phyloP scores from a whole-genome alignment of 2,329 filamentous ascomycete genomes.

The Colletotrichum navitas region DNA sequence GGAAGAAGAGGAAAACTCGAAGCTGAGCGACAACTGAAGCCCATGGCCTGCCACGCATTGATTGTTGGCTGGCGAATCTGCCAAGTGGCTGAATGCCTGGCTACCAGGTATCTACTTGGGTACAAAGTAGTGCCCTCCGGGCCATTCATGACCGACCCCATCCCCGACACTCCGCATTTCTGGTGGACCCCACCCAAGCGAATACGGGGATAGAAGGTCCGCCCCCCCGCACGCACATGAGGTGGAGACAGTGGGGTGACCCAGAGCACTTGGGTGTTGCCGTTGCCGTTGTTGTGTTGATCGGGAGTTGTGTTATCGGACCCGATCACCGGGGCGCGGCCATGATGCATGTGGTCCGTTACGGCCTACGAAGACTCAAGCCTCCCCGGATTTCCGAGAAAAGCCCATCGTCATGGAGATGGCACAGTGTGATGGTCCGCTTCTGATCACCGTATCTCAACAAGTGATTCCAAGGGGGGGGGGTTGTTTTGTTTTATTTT shows the following conservation, averaged over 20 bases:
- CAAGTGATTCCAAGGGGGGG: too few species aligned
- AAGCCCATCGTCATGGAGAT: background rate
- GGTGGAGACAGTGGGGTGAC: background rate
- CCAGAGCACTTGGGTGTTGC: background rate
- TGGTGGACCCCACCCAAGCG: background rate
- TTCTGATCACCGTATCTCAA: background rate
- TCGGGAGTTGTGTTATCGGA: background rate
- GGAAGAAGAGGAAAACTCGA: too few species aligned
- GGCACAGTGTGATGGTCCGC: background rate
- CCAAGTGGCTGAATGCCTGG: background rate
- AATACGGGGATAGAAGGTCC: background rate
- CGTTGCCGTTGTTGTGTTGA: background rate
- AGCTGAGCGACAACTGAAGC: too few species aligned
- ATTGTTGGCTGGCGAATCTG: too few species aligned
- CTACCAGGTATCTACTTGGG: background rate
- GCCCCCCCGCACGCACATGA: background rate
- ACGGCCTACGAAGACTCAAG: background rate
- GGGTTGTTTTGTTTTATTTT: too few species aligned
- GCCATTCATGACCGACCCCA: background rate
- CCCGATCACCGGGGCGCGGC: background rate
- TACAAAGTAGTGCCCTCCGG: background rate
- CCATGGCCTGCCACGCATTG: too few species aligned
- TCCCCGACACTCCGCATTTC: background rate
- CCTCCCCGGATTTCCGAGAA: slow-evolving; percentile 10
- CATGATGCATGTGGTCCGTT: background rate